These are phyloP conservation scores for Vaucheria bursata DNA, from an alignment of 352 stramenopile genomes.

Conservation along the genomic window DNA sequence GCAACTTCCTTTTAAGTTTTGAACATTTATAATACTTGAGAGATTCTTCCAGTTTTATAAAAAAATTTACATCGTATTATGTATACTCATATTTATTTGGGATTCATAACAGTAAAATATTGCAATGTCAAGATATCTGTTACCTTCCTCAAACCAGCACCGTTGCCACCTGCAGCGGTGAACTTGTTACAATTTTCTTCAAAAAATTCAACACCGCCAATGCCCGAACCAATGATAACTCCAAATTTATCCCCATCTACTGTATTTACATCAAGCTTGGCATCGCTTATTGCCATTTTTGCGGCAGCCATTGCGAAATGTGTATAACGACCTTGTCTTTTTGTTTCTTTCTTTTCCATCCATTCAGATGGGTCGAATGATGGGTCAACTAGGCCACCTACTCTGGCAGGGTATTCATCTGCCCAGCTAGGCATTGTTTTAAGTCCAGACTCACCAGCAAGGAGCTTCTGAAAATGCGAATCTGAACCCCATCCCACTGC, in stretches of 20 bases:
- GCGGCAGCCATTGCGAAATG: constrained; percentile 68
- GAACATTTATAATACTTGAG: too few species aligned
- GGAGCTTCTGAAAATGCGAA: constrained; percentile 39
- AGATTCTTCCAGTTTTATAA: too few species aligned
- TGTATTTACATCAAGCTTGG: constrained; percentile 35
- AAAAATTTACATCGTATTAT: too few species aligned
- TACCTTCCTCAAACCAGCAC: constrained; percentile 56
- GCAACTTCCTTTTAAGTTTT: too few species aligned
- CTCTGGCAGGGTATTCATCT: constrained; percentile 44
- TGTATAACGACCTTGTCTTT: constrained; percentile 54
- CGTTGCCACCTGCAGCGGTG: constrained; percentile 21
- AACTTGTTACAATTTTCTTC: constrained; percentile 57
- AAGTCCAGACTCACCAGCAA: constrained; percentile 44
- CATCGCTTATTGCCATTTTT: constrained; percentile 60
- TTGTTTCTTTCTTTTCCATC: constrained; percentile 41
- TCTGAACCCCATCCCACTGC: constrained; percentile 44
- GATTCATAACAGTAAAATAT: too few species aligned
- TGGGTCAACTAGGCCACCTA: constrained; percentile 34
- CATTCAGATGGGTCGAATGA: constrained; percentile 29
- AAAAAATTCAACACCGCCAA: constrained; percentile 73
- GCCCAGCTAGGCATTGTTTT: constrained; percentile 43
- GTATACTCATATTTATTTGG: too few species aligned
- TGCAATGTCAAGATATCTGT: too few species aligned
- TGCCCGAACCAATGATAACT: constrained; percentile 66
- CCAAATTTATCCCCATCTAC: constrained; percentile 49